Conservation (phyloP, 2,329 filamentous ascomycete genomes). For the Pseudogymnoascus sp. region DNA sequence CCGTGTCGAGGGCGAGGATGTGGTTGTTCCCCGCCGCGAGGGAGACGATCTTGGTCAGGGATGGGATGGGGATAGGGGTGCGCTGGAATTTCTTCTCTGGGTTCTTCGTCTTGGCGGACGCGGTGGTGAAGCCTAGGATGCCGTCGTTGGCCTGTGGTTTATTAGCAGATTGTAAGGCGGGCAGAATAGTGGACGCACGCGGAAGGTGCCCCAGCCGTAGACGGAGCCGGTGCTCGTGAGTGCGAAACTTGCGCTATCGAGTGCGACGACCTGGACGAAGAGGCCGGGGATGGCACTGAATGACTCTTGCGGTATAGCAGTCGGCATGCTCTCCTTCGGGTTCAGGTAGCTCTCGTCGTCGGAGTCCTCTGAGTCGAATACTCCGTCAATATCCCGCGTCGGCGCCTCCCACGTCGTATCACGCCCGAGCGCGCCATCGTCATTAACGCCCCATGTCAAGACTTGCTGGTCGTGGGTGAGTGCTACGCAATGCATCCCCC, state of each 20-base stretch:
- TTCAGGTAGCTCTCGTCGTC: constrained; percentile 55
- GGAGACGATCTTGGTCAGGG: constrained; percentile 46
- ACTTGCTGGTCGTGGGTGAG: constrained; percentile 76
- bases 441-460: constrained; percentile 81
- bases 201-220: constrained; percentile 80
- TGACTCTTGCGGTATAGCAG: constrained; percentile 47
- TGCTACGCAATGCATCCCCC: constrained; percentile 74
- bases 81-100: constrained; percentile 18
- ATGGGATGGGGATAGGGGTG: constrained; percentile 45
- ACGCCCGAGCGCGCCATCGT: constrained; percentile 72
- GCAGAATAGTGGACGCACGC: constrained; percentile 38
- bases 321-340: constrained; percentile 61
- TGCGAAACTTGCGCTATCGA: constrained; percentile 68
- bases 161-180: neutral
- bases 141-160: too few relatives aligned
- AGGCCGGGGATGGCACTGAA: constrained; percentile 37
- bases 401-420: constrained; percentile 63
- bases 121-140: neutral
- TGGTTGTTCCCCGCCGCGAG: constrained; percentile 53
- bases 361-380: constrained; percentile 24
- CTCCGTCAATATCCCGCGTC: constrained; percentile 44
- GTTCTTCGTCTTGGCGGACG: neutral
- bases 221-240: constrained; percentile 70
- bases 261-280: constrained; percentile 47
- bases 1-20: constrained; percentile 49